Conservation (phyloP, 2,329 filamentous ascomycete species). For the Xylaria sp. region DNA sequence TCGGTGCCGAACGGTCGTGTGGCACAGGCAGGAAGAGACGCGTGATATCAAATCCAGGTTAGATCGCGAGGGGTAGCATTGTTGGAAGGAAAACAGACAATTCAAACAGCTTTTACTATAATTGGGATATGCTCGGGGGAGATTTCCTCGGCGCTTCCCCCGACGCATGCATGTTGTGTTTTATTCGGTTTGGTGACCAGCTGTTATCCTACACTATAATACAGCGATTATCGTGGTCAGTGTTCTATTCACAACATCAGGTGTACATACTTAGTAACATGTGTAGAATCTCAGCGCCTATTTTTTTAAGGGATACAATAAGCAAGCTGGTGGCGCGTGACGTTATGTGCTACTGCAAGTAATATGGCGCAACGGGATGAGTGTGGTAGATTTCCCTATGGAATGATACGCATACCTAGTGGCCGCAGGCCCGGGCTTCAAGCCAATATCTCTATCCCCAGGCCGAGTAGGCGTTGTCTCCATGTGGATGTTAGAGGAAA, state of each 20-base stretch:
- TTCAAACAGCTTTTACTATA: constrained; percentile 4
- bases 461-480: background rate
- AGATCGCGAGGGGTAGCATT: constrained; percentile 25
- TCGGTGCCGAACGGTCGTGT: constrained; percentile 22
- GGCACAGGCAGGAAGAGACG: constrained; percentile 11
- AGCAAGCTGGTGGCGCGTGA: constrained; percentile 14
- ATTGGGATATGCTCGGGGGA: constrained; percentile 17
- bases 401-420: background rate
- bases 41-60: constrained; percentile 11
- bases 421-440: background rate
- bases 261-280: background rate
- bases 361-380: constrained; percentile 21
- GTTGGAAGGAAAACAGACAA: background rate
- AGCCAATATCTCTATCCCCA: background rate
- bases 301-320: background rate
- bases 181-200: background rate
- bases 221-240: constrained; percentile 1
- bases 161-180: background rate
- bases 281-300: no score
- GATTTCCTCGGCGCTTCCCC: background rate
- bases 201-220: constrained; percentile 13
- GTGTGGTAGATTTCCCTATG: constrained; percentile 11
- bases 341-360: constrained; percentile 25
- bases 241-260: background rate
- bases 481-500: background rate